Evolutionary conservation across 2,329 filamentous ascomycete genomes (phyloP), one percentile per base, ranked within the genome.

Genomic region (Colletotrichum gloeosporioides): DNA sequence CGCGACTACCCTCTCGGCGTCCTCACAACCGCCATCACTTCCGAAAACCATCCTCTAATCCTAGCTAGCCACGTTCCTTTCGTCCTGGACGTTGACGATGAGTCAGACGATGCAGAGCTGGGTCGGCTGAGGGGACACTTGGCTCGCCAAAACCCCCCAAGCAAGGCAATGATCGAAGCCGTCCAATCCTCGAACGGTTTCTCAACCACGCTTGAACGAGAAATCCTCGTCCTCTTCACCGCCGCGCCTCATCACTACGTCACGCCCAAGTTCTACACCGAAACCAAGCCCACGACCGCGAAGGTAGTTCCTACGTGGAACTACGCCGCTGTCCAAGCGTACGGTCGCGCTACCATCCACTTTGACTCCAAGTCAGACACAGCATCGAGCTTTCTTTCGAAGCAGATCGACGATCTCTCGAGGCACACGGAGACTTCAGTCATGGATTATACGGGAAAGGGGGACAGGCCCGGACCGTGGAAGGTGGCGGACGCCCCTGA

Each of bases 291-390:
- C 0, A 81, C 80, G 0, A 92, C 89, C 0, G 92, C 89, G 12
- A 94, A 94, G 78, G 92, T 94, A 0, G 93, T 93, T 7, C 92
- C 92, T 1, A 95, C 93, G 0, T 94, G 93, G 93, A 92, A 95
- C 82, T 95, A 94, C 79, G 86, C 91, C 0, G 92, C 92, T 0
- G 92, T 89, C 0, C 91, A 94, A 82, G 91, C 87, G 0, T 94
- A 94, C 79, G 93, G 93, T 2, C 87, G 82, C 3, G 89, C 90
- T 2, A 89, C 77, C 0, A 82, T 94, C 4, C 90, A 88, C 77
- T 88, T 84, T 71, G 89, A 93, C 73, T 79, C 88, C 8, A 86
- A 86, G 63, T 81, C 86, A 0, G 79, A 83, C 0, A 86, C 88
- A 16, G 90, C 90, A 0, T 80, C 81, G 0, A 75, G 77, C 0